These are phyloP conservation scores for Linderniella brevidens DNA, from an alignment of 257 asterid genomes.

Conservation along the genomic window DNA sequence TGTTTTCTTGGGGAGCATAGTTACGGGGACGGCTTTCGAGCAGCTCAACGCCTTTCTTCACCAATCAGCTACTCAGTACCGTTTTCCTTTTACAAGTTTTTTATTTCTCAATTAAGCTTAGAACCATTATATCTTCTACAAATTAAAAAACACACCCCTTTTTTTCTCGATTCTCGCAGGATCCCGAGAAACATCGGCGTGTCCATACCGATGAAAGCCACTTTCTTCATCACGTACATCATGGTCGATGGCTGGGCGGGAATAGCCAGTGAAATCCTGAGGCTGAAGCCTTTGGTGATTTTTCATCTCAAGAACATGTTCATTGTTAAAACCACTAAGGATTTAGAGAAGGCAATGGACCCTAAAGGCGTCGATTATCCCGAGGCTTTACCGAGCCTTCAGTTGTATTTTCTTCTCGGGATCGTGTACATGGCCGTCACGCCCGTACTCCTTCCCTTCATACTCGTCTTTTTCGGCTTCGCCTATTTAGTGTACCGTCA, in stretches of 20 bases:
- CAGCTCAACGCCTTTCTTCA: conserved; percentile 87
- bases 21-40: conserved; percentile 89
- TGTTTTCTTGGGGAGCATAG: conserved; percentile 93
- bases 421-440: conserved; percentile 72
- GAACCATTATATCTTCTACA: neutral
- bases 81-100: conserved; percentile 6
- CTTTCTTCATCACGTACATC: conserved; percentile 77
- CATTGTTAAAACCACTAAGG: conserved; percentile 72
- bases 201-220: conserved; percentile 90
- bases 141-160: neutral
- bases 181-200: conserved; percentile 87
- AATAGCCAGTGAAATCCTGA: conserved; percentile 75
- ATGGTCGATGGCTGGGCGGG: conserved; percentile 99
- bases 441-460: conserved; percentile 89
- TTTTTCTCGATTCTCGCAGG: conserved; percentile 18
- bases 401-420: conserved; percentile 73
- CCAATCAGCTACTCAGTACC: conserved; percentile 77
- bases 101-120: neutral
- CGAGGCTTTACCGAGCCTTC: conserved; percentile 78
- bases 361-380: conserved; percentile 66
- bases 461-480: conserved; percentile 73
- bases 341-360: conserved; percentile 66
- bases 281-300: conserved; percentile 53
- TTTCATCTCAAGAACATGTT: conserved; percentile 75
- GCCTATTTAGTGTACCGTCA: conserved; percentile 94